phyloP scores from a whole-genome alignment of 2,329 filamentous ascomycete genomes.

The Monosporascus cannonballus region DNA sequence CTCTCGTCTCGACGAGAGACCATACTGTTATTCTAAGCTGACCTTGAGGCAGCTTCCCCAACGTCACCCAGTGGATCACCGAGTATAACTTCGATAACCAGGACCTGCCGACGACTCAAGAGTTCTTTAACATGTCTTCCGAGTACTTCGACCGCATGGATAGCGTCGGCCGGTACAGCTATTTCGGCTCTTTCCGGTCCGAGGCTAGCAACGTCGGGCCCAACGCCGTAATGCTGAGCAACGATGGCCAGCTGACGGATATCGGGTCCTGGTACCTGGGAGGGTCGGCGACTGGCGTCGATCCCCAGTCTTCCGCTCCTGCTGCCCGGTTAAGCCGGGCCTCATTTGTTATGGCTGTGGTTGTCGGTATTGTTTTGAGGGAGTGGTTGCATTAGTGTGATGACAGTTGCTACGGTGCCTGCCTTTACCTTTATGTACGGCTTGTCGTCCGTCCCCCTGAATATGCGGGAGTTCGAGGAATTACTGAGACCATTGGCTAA shows the following conservation, averaged over 20 bases:
- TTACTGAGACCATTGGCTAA: too few relatives aligned
- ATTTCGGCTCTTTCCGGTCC: conserved; percentile 70
- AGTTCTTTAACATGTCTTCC: conserved; percentile 61
- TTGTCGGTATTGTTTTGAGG: neutral
- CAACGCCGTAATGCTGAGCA: conserved; percentile 65
- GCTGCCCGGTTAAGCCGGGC: neutral
- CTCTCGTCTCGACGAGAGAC: neutral
- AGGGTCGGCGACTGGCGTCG: conserved; percentile 37
- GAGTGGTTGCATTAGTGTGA: neutral
- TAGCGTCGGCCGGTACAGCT: conserved; percentile 63
- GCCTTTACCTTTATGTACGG: too few relatives aligned
- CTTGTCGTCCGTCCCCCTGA: too few relatives aligned
- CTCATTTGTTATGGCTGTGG: neutral
- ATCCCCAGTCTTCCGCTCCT: conserved; percentile 21
- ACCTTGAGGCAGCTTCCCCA: conserved; percentile 43
- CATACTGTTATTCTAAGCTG: conserved; percentile 1
- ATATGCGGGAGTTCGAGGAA: too few relatives aligned
- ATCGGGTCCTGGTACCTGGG: conserved; percentile 77
- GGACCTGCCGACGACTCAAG: conserved; percentile 50
- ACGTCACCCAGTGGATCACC: conserved; percentile 67
- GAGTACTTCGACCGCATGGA: conserved; percentile 61
- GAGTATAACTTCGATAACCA: conserved; percentile 63
- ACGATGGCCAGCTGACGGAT: conserved; percentile 63
- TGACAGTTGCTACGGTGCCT: too few relatives aligned
- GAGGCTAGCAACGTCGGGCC: conserved; percentile 66